Percentiles rank a stretch among this genome's conserved stretches.
phyloP scores from a whole-genome alignment of 257 asterid genomes.

The Solanum pinnatisectum region DNA sequence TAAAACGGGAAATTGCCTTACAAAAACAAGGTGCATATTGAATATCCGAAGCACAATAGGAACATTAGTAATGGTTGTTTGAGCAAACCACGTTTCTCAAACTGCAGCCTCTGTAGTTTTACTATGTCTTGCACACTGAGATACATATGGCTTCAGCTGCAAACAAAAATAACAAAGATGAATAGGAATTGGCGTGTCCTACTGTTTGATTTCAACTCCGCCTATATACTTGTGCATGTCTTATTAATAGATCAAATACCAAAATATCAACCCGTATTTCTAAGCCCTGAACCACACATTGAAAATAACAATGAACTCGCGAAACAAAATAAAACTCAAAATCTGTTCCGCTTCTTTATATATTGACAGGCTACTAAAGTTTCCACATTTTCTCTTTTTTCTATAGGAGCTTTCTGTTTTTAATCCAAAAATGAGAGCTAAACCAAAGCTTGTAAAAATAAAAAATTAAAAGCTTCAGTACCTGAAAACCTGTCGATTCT shows the following conservation, averaged over 20 bases:
- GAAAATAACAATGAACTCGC: background rate
- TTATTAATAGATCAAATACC: background rate
- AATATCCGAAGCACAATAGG: background rate
- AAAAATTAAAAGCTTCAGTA: background rate
- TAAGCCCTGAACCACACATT: background rate
- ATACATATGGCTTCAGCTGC: constrained; percentile 72
- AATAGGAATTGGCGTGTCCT: background rate
- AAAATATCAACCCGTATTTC: background rate
- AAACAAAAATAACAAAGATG: background rate
- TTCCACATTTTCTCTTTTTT: background rate
- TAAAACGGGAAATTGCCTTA: background rate
- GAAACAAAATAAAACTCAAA: background rate
- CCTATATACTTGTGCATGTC: background rate
- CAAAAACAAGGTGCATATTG: too few relatives aligned
- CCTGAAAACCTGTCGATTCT: background rate
- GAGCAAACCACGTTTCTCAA: background rate
- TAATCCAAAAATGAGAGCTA: background rate
- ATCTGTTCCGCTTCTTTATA: background rate
- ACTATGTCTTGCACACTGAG: constrained; percentile 41
- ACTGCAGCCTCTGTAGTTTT: constrained; percentile 4
- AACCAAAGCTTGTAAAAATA: background rate
- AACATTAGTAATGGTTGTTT: background rate
- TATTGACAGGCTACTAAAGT: background rate
- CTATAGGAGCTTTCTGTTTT: background rate
- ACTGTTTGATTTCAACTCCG: background rate